Base-by-base conservation (phyloP, 148 eudicot species). In the Chenopodium berlandieri region DNA sequence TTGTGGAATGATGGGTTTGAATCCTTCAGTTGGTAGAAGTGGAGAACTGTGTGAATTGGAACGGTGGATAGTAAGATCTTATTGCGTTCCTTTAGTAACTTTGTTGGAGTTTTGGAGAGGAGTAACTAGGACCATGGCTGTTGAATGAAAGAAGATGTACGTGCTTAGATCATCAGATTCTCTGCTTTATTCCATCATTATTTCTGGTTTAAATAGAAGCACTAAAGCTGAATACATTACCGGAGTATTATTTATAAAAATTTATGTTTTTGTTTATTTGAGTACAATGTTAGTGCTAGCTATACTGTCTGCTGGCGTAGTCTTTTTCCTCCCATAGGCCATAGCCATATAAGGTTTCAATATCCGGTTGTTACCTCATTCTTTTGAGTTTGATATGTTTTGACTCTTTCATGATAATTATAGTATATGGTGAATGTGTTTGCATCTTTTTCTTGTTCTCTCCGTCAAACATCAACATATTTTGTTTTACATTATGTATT, bases 401-500 rank as follows among this genome's bases (percentile, higher is more conserved):
- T 23, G 0, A 73, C 1, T 19, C 25, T 40, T 46, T 66, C 6
- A 23, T 7, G 4, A 23, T 66, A 25, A 44, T 46, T 4, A 56
- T 50, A 54, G 7, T 56, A 4, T 56, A 56, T 56, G 19, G 34
- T 56, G 40, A 71, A 71, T 14, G 40, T 73, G 25, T 78, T 48
- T 68, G 76, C 52, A 34, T 47, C 3, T 71, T 79, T 20, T 65
- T 76, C 40, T 54, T 58, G 16, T 73, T 69, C 20, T 75, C 66
- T 80, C 27, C 32, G 37, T 66, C 56, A 73, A 65, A 23, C 60
- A 23, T 66, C 60, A 48, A 71, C 71, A 69, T 10, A 63, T 25
- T 70, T 46, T 14, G 6, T 32, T 37, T 80, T 47, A 4, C 71
- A 64, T 54, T 81, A 40, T 40, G 44, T 40, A 6, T 40, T 40